phyloP scores from a whole-genome alignment of 2,329 filamentous ascomycete genomes.

The Teratosphaeria viscida region DNA sequence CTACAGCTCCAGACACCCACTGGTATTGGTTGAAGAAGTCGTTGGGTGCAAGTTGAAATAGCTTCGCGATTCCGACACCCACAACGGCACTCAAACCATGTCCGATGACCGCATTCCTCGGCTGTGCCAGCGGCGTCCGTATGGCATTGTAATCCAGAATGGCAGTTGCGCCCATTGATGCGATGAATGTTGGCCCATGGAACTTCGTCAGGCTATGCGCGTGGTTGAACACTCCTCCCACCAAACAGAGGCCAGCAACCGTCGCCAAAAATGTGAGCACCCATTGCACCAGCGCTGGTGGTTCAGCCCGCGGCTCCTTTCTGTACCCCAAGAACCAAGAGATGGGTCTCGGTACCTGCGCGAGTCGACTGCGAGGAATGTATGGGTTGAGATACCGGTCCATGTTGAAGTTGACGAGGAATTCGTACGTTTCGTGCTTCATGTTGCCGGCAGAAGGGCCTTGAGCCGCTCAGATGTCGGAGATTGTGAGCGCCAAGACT shows the following conservation, averaged over 20 bases:
- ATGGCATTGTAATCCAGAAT: slow-evolving; percentile 40
- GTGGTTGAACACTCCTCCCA: slow-evolving; percentile 33
- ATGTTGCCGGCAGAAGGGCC: slow-evolving; percentile 57
- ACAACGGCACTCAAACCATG: slow-evolving; percentile 36
- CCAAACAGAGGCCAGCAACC: slow-evolving; percentile 33
- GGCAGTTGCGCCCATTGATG: slow-evolving; percentile 36
- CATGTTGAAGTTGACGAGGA: slow-evolving; percentile 65
- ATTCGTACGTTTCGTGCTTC: slow-evolving; percentile 77
- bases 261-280: slow-evolving; percentile 35
- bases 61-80: slow-evolving; percentile 35
- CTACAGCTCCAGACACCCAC: slow-evolving; percentile 37
- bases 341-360: slow-evolving; percentile 53
- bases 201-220: slow-evolving; percentile 26
- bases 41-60: slow-evolving; percentile 31
- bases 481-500: background rate
- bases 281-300: slow-evolving; percentile 32
- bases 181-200: slow-evolving; percentile 35
- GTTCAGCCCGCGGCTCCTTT: slow-evolving; percentile 27
- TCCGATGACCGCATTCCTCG: slow-evolving; percentile 36
- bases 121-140: slow-evolving; percentile 37
- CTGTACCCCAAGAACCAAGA: slow-evolving; percentile 53
- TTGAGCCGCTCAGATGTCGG: background rate
- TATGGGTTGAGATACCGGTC: slow-evolving; percentile 65
- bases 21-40: slow-evolving; percentile 27
- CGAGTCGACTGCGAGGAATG: slow-evolving; percentile 55